Base-by-base conservation (phyloP, 192 early-diverging fungal genomes). In the Neocallimastix lanati region DNA sequence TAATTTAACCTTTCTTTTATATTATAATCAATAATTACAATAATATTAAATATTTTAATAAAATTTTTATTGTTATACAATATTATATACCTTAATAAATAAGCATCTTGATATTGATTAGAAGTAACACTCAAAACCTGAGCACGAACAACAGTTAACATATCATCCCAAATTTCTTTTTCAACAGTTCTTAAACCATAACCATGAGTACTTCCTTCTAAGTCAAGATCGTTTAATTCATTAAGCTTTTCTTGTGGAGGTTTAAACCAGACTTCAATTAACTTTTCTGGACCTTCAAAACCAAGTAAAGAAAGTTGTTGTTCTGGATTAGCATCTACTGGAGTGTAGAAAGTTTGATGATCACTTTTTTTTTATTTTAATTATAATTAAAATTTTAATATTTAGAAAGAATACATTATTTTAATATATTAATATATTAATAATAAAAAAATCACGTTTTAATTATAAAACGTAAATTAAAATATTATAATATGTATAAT, bases 271-370 rank as follows among this genome's bases (percentile, higher is more conserved):
- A 99, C 91, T 83, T 99, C 97, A 81, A 99, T 85, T 37, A 99
- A 90, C 86, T 99, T 99, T 85, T 99, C 97, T 82, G 97, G 95
- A 36, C 97, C 97, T 85, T 99, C 97, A 85, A 99, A 99, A 12
- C 89, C 89, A 78, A 82, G 87, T 76, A 87, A 84, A 16, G 88
- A 87, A 29, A 84, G 16, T 67, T 67, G 50, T 67, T 67, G 50
- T n/a, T 67, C 50, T 67, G 50, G 50, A n/a, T 67, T 67, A n/a
- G 50, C 50, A 67, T 67, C 50, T n/a, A 67, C 50, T 67, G 50
- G 50, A 67, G 50, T 67, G 25, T 67, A 67, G 50, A 27, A 67
- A 67, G 50, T 67, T 67, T 67, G 50, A 67, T 67, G 50, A n/a
- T 67, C 50, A 67, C 50, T 67, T 6, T 33, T 33, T 6, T 11